Evolutionary conservation across 768 basidiomycete genomes (phyloP).

Genomic region (Rhizopogon roseolus): DNA sequence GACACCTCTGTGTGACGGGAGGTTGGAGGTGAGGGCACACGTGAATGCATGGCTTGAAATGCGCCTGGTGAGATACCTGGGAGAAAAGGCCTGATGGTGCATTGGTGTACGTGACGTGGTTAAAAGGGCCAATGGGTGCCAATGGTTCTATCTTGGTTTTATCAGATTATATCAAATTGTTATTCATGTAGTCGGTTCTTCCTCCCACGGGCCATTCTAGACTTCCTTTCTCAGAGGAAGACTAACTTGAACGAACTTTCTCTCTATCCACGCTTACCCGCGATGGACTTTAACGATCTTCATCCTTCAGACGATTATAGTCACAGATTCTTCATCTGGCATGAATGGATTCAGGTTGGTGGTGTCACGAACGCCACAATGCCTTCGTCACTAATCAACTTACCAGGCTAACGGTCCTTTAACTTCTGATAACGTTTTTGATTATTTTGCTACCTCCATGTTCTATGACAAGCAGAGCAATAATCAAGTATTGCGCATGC

Average conservation of each 20-base stretch:
- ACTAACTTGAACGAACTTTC: not conserved
- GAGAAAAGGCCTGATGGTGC: slow-evolving; percentile 16
- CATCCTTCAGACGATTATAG: slow-evolving; percentile 81
- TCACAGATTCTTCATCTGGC: slow-evolving; percentile 85
- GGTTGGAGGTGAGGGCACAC: slow-evolving; percentile 2
- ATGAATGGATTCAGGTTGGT: slow-evolving; percentile 79
- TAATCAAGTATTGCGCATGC: slow-evolving; percentile 91
- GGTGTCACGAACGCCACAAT: not conserved
- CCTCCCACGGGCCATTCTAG: not conserved
- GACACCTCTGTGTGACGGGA: slow-evolving; percentile 2
- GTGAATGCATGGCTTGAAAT: slow-evolving; percentile 26
- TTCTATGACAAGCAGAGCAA: slow-evolving; percentile 94
- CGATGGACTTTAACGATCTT: slow-evolving; percentile 55
- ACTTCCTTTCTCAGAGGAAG: slow-evolving; percentile 25
- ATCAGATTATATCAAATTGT: slow-evolving; percentile 1
- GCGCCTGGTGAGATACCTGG: slow-evolving; percentile 15
- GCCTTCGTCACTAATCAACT: not conserved
- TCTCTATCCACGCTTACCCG: not conserved
- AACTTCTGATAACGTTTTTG: slow-evolving; percentile 74
- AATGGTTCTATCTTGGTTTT: not conserved
- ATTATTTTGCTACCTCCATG: slow-evolving; percentile 88
- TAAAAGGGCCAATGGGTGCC: not conserved
- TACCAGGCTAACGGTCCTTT: slow-evolving; percentile 71
- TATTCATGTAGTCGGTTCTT: no score
- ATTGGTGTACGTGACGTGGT: not conserved